A percentile compares a stretch with the other conserved stretches of the same genome.
Evolutionary conservation across 2,329 filamentous ascomycete genomes (phyloP).

Genomic region (Sphaerulina vaccinii): DNA sequence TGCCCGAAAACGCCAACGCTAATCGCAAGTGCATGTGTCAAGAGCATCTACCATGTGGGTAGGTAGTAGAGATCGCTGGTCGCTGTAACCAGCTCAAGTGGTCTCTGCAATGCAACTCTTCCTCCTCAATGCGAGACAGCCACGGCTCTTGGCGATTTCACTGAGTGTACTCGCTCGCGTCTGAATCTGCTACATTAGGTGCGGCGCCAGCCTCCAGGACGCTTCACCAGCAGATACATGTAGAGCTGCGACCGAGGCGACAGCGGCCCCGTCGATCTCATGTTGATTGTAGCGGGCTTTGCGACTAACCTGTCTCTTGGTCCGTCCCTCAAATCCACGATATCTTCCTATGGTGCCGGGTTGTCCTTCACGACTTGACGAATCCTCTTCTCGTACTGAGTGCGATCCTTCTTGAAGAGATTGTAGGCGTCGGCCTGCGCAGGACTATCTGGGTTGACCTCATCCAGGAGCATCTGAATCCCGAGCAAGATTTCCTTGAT

Average conservation of each 20-base stretch:
- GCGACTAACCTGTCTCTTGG: too few relatives aligned
- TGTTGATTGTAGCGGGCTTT: too few relatives aligned
- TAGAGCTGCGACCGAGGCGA: too few relatives aligned
- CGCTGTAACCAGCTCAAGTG: neutral
- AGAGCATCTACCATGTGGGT: neutral
- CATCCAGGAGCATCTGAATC: conserved; percentile 92
- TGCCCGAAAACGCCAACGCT: conserved; percentile 8
- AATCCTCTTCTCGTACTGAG: conserved; percentile 85
- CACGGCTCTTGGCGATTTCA: too few relatives aligned
- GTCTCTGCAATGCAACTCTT: neutral
- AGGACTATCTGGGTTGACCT: conserved; percentile 94
- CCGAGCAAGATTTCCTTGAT: conserved; percentile 96
- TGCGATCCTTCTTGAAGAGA: conserved; percentile 84
- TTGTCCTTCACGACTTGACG: conserved; percentile 86
- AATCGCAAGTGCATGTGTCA: neutral
- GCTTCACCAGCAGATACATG: too few relatives aligned
- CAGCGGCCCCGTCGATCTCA: too few relatives aligned
- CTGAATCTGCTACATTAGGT: too few relatives aligned
- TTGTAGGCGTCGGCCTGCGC: conserved; percentile 98
- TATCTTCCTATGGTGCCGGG: conserved; percentile 58
- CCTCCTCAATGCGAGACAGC: too few relatives aligned
- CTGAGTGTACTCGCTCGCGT: too few relatives aligned
- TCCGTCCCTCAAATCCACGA: too few relatives aligned
- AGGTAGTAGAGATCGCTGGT: neutral
- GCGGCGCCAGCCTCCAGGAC: too few relatives aligned